phyloP scores from a whole-genome alignment of 306 rosid species.

The Casuarina cunninghamiana region DNA sequence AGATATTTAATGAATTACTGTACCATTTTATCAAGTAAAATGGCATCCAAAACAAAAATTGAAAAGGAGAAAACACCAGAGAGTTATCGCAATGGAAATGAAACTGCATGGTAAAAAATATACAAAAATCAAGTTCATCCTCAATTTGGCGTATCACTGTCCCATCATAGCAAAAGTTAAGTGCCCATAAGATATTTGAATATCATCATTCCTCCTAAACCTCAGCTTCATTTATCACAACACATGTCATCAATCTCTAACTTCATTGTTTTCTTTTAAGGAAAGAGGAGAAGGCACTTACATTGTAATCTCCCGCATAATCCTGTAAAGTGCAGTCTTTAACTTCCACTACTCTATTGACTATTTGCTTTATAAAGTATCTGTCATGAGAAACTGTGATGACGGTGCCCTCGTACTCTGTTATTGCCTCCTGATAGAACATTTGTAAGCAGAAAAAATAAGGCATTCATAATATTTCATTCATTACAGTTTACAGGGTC shows the following conservation, averaged over 20 bases:
- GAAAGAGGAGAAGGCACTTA: constrained; percentile 39
- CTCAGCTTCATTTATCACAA: not conserved
- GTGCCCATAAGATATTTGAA: not conserved
- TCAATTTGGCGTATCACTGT: not conserved
- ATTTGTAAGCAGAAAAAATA: constrained; percentile 22
- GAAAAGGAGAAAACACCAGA: not conserved
- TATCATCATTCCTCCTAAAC: not conserved
- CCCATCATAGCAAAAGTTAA: not conserved
- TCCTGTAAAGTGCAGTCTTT: constrained; percentile 70
- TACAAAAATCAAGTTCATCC: not conserved
- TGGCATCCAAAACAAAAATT: not conserved
- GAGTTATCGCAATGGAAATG: not conserved
- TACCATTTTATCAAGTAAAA: not conserved
- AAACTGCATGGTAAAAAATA: not conserved
- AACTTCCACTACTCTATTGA: constrained; percentile 90
- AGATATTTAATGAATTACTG: not conserved
- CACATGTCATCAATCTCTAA: not conserved
- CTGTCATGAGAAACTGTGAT: constrained; percentile 95
- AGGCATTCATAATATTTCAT: constrained; percentile 1
- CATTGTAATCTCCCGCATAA: constrained; percentile 90
- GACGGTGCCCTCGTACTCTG: constrained; percentile 78
- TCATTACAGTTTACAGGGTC: not conserved
- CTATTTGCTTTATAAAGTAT: constrained; percentile 91
- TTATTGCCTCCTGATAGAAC: constrained; percentile 79
- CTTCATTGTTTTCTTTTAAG: not conserved